Evolutionary conservation across 495 filamentous ascomycete genomes (phyloP).

Genomic region (Penicilliopsis zonata): DNA sequence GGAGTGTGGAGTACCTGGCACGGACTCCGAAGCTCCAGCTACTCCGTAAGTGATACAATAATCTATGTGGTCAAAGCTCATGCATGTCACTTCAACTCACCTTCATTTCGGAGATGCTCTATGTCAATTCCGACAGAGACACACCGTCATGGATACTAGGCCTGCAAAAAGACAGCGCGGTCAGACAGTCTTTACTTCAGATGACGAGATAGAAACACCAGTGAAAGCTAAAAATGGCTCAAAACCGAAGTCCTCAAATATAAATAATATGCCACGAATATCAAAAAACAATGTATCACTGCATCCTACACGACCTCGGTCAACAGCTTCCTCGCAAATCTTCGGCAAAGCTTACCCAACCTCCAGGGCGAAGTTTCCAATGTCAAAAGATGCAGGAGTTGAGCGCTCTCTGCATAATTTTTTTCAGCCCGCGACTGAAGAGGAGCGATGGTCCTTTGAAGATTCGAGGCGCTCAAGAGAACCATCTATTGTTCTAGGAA

Average conservation of each 20-base stretch:
- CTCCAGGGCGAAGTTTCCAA: constrained; percentile 1
- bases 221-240: neutral
- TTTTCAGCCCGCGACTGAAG: constrained; percentile 10
- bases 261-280: too few species aligned
- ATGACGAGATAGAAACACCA: constrained; percentile 15
- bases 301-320: constrained; percentile 1
- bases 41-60: too few species aligned
- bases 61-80: too few species aligned
- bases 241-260: constrained; percentile 1
- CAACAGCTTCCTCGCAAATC: constrained; percentile 6
- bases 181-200: constrained; percentile 25
- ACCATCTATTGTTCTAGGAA: too few species aligned
- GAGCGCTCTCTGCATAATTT: constrained; percentile 7
- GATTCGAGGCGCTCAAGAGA: constrained; percentile 13
- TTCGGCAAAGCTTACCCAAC: constrained; percentile 2
- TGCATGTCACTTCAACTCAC: too few species aligned
- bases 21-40: too few species aligned
- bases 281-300: neutral
- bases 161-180: constrained; percentile 36
- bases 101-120: too few species aligned
- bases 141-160: constrained; percentile 29
- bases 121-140: too few species aligned
- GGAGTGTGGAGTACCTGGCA: too few species aligned
- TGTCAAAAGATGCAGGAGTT: neutral
- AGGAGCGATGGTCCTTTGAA: constrained; percentile 23